Base-by-base conservation (phyloP, 2,329 filamentous ascomycete genomes). In the Hymenoscyphus fructigenus region DNA sequence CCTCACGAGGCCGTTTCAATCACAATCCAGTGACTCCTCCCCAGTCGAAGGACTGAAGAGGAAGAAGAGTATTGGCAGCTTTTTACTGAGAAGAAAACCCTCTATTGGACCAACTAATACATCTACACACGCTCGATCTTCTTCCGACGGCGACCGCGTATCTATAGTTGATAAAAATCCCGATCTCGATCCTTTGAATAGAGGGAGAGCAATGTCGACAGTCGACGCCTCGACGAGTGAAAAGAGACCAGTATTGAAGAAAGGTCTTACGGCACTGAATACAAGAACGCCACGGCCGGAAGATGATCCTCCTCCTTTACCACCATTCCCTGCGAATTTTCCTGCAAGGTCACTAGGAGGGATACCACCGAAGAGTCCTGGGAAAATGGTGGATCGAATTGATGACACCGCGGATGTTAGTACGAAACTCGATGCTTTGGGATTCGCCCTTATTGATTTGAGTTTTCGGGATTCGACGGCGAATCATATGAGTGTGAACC, bases 21-120 rank as follows among this genome's bases (percentile, higher is more conserved):
- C 26, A 5, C 47, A 9, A 12, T 26, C 20, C 10, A 12, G 20
- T 9, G 53, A 9, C 4, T 14, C 5, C 3, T 17, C 57, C 4
- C n/a, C 57, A 7, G 9, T 23, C 5, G 57, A 41, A 12, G 34
- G 14, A 9, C 29, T 26, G 2, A 59, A 59, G 38, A 26, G 36
- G 23, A 59, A 59, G 57, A 59, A 32, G 36, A 59, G 57, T 17
- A 26, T 59, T 28, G 26, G 34, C 14, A 38, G 15, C 47, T 59
- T 59, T 28, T 5, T 59, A 3, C n/a, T 59, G 26, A 41, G 57
- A 17, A 15, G 57, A 4, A 59, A 59, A 12, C 5, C 57, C 20
- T 53, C 47, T 23, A 3, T 53, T 12, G 47, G 47, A 14, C 20
- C 36, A 14, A 17, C 12, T 38, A 15, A 38, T 38, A 38, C 36